Conservation (phyloP, 2,329 filamentous ascomycete genomes). For the Penicillium sp. region DNA sequence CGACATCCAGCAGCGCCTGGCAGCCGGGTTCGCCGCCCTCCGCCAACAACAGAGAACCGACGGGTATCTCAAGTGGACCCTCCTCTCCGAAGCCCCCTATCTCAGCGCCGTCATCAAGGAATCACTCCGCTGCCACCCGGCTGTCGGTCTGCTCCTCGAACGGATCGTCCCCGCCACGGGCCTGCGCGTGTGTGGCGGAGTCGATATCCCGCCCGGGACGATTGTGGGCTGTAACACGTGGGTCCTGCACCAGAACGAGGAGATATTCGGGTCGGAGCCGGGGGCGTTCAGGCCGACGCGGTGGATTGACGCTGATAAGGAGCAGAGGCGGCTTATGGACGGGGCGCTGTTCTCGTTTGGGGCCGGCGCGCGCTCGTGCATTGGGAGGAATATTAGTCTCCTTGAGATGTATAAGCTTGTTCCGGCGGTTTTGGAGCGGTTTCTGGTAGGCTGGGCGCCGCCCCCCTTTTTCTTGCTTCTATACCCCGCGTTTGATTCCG, state of each 20-base stretch:
- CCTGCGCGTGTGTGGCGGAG: not conserved
- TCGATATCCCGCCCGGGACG: not conserved
- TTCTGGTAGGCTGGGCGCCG: not conserved
- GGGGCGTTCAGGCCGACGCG: not conserved
- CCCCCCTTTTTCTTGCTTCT: too few species aligned
- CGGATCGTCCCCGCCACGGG: not conserved
- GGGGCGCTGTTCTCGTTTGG: too few species aligned
- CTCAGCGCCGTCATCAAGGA: not conserved
- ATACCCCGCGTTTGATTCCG: too few species aligned
- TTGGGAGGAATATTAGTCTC: constrained; percentile 13
- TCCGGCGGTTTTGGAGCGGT: not conserved
- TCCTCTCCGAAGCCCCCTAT: not conserved
- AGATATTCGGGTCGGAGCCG: not conserved
- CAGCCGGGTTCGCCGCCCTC: not conserved
- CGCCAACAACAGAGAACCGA: not conserved
- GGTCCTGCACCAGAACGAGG: not conserved
- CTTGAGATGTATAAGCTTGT: constrained; percentile 20
- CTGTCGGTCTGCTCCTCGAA: not conserved
- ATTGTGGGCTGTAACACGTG: not conserved
- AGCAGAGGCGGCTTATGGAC: too few species aligned
- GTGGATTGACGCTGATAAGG: too few species aligned
- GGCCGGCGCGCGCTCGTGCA: constrained; percentile 10
- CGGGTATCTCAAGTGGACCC: not conserved
- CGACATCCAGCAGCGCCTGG: not conserved
- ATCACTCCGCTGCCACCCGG: not conserved